These are phyloP conservation scores for Penicillium soppii DNA, from an alignment of 495 filamentous ascomycete species.

Conservation along the genomic window DNA sequence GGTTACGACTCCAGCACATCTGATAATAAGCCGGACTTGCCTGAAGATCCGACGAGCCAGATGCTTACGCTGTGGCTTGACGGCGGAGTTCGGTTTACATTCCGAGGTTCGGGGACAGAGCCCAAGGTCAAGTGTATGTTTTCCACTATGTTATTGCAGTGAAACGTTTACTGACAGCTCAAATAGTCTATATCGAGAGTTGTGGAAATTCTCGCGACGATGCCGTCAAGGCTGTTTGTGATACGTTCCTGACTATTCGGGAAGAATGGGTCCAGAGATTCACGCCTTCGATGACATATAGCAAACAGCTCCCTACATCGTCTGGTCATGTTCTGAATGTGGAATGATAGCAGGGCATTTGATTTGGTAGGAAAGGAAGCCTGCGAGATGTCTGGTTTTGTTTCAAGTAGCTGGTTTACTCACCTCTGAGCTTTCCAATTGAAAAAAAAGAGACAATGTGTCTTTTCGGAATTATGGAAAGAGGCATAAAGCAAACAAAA, in stretches of 20 bases:
- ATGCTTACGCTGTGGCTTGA: conserved; percentile 73
- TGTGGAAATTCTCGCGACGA: conserved; percentile 41
- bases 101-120: conserved; percentile 69
- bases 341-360: conserved; percentile 6
- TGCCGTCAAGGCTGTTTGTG: conserved; percentile 53
- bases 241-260: conserved; percentile 50
- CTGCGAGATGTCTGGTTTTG: too few species aligned
- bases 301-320: conserved; percentile 38
- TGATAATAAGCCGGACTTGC: conserved; percentile 56
- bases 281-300: conserved; percentile 40
- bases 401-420: too few species aligned
- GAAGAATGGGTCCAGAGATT: conserved; percentile 58
- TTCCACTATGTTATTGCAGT: background rate
- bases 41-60: conserved; percentile 57
- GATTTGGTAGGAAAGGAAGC: background rate
- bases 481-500: too few species aligned
- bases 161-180: conserved; percentile 3
- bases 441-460: too few species aligned
- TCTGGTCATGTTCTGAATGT: conserved; percentile 38
- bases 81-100: conserved; percentile 60
- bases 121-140: conserved; percentile 63
- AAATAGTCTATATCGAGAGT: conserved; percentile 57
- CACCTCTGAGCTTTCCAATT: too few species aligned
- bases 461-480: too few species aligned
- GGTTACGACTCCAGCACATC: conserved; percentile 60